Conservation (phyloP, 768 basidiomycete species). For the Amanita pseudoporphyria region DNA sequence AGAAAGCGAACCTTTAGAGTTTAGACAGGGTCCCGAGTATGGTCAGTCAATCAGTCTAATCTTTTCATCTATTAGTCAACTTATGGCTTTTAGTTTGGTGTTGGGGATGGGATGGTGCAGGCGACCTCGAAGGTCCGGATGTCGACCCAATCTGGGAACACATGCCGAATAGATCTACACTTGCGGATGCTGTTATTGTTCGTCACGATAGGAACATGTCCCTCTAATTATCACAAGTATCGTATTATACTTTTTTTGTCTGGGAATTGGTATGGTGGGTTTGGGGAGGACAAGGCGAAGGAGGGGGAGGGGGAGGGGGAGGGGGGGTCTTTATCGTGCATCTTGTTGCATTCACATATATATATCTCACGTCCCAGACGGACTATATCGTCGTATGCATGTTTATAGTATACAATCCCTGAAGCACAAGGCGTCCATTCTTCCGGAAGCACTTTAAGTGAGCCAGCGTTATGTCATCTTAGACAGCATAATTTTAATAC, state of each 20-base stretch:
- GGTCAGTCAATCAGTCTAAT: conserved; percentile 43
- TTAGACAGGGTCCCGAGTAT: conserved; percentile 73
- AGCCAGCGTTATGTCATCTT: too few species aligned
- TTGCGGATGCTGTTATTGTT: conserved; percentile 50
- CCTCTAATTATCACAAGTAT: conserved; percentile 7
- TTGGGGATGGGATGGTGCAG: conserved; percentile 99
- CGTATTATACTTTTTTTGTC: background rate
- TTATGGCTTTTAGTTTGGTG: conserved; percentile 72
- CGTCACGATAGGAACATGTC: conserved; percentile 53
- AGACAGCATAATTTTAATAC: too few species aligned
- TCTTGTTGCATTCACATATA: background rate
- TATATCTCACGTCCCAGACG: too few species aligned
- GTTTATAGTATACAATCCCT: too few species aligned
- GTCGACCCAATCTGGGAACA: conserved; percentile 96
- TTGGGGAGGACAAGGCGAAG: too few species aligned
- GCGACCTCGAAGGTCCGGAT: conserved; percentile 95
- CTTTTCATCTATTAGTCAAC: background rate
- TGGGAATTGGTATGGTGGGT: too few species aligned
- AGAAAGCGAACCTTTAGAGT: conserved; percentile 69
- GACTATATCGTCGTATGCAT: too few species aligned
- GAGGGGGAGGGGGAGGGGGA: too few species aligned
- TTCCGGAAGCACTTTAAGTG: too few species aligned
- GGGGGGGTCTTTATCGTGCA: background rate
- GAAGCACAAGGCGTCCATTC: too few species aligned
- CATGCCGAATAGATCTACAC: conserved; percentile 58